These are phyloP conservation scores for Cnidoscolus chayamansa DNA, from an alignment of 441 rosid genomes.

Conservation along the genomic window DNA sequence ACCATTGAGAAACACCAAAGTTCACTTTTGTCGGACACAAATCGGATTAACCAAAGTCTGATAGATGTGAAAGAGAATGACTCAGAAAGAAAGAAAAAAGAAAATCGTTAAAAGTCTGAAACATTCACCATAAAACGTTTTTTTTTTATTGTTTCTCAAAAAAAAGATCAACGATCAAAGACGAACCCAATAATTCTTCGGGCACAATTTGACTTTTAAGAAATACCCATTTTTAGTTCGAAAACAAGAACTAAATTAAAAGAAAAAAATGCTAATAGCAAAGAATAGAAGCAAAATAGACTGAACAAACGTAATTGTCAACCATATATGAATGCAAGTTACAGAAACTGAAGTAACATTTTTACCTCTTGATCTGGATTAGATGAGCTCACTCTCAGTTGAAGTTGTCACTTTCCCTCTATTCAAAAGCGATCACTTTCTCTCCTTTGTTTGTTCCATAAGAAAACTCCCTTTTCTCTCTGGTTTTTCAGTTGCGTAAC, in stretches of 20 bases:
- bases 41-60: background rate
- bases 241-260: too few species aligned
- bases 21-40: background rate
- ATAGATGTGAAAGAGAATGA: background rate
- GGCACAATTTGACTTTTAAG: background rate
- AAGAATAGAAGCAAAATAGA: too few species aligned
- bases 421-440: background rate
- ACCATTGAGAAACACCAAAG: background rate
- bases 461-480: background rate
- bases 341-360: background rate
- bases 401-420: background rate
- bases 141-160: too few species aligned
- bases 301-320: too few species aligned
- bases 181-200: background rate
- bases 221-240: background rate
- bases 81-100: background rate
- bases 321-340: too few species aligned
- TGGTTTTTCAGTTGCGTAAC: conserved; percentile 15
- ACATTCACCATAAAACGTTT: background rate
- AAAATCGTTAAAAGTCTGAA: background rate
- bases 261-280: too few species aligned
- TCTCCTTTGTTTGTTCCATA: background rate
- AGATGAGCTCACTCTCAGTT: background rate
- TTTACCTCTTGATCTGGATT: conserved; percentile 24
- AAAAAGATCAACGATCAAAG: conserved; percentile 1